phyloP scores from a whole-genome alignment of 2,329 filamentous ascomycete species.

The Ceratocystis cacaofunesta region DNA sequence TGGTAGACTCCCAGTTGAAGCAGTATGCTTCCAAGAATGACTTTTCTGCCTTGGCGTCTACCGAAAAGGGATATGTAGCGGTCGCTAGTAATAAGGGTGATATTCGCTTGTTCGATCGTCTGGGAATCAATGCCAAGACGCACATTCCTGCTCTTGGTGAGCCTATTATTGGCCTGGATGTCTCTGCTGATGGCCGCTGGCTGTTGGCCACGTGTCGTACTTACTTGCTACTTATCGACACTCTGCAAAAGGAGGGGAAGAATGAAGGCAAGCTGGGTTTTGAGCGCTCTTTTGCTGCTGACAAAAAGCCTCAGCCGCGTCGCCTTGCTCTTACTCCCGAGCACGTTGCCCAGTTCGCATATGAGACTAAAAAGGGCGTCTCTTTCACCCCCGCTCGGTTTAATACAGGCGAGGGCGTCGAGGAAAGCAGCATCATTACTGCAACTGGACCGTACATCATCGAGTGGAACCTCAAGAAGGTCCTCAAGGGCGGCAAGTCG shows the following conservation, averaged over 20 bases:
- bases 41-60: conserved; percentile 87
- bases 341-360: conserved; percentile 92
- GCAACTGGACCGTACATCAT: conserved; percentile 94
- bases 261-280: conserved; percentile 98
- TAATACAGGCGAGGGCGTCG: conserved; percentile 67
- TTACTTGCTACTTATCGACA: conserved; percentile 86
- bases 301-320: conserved; percentile 82
- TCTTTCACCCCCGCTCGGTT: conserved; percentile 86
- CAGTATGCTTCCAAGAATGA: conserved; percentile 96
- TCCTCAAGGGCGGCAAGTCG: conserved; percentile 64
- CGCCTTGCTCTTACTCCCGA: conserved; percentile 77
- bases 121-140: conserved; percentile 95
- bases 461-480: conserved; percentile 89
- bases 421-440: conserved; percentile 90
- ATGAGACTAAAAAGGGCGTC: conserved; percentile 79
- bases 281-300: conserved; percentile 81
- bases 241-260: conserved; percentile 81
- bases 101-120: conserved; percentile 85
- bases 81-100: conserved; percentile 97
- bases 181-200: conserved; percentile 91
- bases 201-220: conserved; percentile 86
- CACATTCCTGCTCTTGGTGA: conserved; percentile 91
- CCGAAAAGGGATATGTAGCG: conserved; percentile 90
- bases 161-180: conserved; percentile 85
- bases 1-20: conserved; percentile 85